A percentile compares a stretch with the other conserved stretches of the same genome.
Evolutionary conservation across 306 rosid species (phyloP).

Genomic region (Betula pendula): DNA sequence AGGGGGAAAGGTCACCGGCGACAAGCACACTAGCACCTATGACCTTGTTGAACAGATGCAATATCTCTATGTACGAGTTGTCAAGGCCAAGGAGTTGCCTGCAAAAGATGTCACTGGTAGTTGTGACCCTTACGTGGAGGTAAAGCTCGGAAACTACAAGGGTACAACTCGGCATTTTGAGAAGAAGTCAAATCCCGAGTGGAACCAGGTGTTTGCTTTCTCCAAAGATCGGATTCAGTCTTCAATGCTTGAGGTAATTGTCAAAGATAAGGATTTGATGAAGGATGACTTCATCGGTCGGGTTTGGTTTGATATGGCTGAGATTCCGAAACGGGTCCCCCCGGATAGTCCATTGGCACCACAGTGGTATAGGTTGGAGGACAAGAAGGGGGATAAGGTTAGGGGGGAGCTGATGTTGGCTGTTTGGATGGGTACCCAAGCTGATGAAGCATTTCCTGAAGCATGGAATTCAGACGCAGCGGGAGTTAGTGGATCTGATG

Average conservation of each 20-base stretch:
- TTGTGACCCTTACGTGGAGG: constrained; percentile 91
- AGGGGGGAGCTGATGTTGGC: constrained; percentile 97
- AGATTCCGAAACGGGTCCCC: constrained; percentile 89
- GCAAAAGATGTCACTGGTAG: constrained; percentile 85
- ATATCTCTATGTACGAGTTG: constrained; percentile 92
- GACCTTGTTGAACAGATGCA: constrained; percentile 99
- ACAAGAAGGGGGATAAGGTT: constrained; percentile 59
- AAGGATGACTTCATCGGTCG: constrained; percentile 91
- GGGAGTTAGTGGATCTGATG: constrained; percentile 78
- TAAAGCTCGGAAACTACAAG: constrained; percentile 87
- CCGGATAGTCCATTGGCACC: constrained; percentile 96
- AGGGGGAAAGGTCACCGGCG: constrained; percentile 89
- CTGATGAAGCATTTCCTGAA: constrained; percentile 96
- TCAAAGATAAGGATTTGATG: constrained; percentile 85
- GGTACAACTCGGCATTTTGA: constrained; percentile 93
- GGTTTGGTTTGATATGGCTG: constrained; percentile 74
- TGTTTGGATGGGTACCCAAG: constrained; percentile 99
- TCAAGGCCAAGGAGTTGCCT: constrained; percentile 86
- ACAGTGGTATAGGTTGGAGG: constrained; percentile 93
- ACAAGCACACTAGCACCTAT: constrained; percentile 88
- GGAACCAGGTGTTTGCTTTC: constrained; percentile 95
- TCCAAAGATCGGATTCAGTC: constrained; percentile 90
- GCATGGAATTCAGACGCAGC: constrained; percentile 99
- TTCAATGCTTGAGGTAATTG: constrained; percentile 75
- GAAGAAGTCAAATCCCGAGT: constrained; percentile 90